phyloP scores from a whole-genome alignment of 352 stramenopile genomes.

The Pythium grandisporangium region DNA sequence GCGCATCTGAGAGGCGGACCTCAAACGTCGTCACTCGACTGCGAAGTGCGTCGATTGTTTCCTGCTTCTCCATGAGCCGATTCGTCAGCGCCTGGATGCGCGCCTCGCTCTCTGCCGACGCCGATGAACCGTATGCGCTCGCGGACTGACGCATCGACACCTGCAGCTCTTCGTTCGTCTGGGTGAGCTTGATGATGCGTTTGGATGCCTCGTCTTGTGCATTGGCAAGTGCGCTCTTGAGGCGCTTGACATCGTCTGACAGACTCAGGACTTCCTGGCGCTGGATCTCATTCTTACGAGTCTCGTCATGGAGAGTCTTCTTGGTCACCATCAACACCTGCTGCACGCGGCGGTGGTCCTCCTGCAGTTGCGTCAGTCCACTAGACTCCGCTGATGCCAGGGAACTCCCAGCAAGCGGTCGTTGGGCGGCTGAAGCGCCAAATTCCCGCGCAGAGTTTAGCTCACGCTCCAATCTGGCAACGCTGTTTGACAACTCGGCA shows the following conservation, averaged over 20 bases:
- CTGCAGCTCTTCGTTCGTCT: slow-evolving; percentile 38
- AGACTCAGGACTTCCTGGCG: slow-evolving; percentile 55
- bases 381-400: slow-evolving; percentile 8
- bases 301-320: slow-evolving; percentile 69
- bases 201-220: slow-evolving; percentile 23
- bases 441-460: slow-evolving; percentile 32
- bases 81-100: slow-evolving; percentile 76
- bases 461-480: slow-evolving; percentile 56
- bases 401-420: slow-evolving; percentile 1
- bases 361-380: slow-evolving; percentile 20
- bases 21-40: slow-evolving; percentile 65
- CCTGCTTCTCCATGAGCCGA: slow-evolving; percentile 75
- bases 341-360: slow-evolving; percentile 53
- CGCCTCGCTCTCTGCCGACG: slow-evolving; percentile 29
- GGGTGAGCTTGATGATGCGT: slow-evolving; percentile 23
- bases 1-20: slow-evolving; percentile 49
- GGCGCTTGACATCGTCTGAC: slow-evolving; percentile 34
- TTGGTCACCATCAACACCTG: slow-evolving; percentile 61
- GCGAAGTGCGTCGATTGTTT: slow-evolving; percentile 56
- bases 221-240: slow-evolving; percentile 29
- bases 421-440: background rate
- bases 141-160: slow-evolving; percentile 29
- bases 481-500: slow-evolving; percentile 49
- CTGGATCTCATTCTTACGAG: slow-evolving; percentile 49
- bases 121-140: slow-evolving; percentile 5